Base-by-base conservation (phyloP, 1,139 yeast species). In the Taphrina populina region DNA sequence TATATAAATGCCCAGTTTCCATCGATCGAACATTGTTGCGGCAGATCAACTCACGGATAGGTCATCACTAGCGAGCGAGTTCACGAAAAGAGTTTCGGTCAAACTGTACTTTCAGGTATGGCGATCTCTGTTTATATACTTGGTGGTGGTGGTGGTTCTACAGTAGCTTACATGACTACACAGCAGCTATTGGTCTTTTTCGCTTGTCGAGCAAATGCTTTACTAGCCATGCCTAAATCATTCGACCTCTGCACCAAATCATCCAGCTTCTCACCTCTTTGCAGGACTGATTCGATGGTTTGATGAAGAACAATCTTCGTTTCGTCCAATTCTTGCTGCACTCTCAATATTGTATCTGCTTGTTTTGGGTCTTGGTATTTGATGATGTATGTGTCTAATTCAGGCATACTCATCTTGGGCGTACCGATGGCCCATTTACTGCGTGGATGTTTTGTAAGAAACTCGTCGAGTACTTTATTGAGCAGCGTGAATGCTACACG, bases 141-240 rank as follows among this genome's bases (percentile, higher is more conserved):
- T n/a, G n/a, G n/a, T n/a, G n/a, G n/a, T n/a, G n/a, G n/a, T n/a
- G n/a, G n/a, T n/a, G n/a, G n/a, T n/a, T n/a, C n/a, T n/a, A n/a
- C n/a, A n/a, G n/a, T n/a, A n/a, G n/a, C 40, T 62, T 63, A 88
- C 77, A 84, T 79, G 63, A 90, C 78, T 20, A 84, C 77, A 75
- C 98, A 94, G 73, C 98, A 92, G 23, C 96, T 87, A 73, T 92
- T 92, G 44, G 97, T 88, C 79, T 64, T 63, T 23, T 58, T 59
- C 34, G 98, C 98, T 71, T 92, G 96, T 69, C 88, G 88, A 75
- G 92, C 92, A 69, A 94, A 92, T 86, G 88, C 86, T 69, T 94
- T 80, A 33, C 96, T 86, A 53, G 94, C 81, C 29, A 88, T 79
- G 36, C 95, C 84, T 65, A 92, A 77, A 1, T 96, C 95, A 69